phyloP scores from a whole-genome alignment of 257 asterid species.

The Solanum lycopersicoides region DNA sequence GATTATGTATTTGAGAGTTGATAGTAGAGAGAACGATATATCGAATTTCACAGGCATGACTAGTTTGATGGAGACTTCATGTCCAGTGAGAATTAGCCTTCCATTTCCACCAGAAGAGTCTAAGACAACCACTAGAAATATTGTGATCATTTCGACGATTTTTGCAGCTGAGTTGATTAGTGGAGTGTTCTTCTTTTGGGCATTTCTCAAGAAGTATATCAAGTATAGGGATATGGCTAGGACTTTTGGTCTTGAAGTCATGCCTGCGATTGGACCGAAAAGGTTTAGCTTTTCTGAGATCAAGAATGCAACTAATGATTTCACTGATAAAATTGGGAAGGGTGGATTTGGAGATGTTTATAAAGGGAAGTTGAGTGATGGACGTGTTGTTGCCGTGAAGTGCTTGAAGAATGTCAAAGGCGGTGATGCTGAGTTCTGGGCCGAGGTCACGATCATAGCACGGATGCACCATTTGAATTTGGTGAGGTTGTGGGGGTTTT shows the following conservation, averaged over 20 bases:
- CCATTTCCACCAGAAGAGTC: slow-evolving; percentile 58
- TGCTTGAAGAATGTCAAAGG: slow-evolving; percentile 41
- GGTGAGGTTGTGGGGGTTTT: slow-evolving; percentile 83
- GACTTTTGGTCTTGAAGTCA: slow-evolving; percentile 72
- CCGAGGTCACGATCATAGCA: slow-evolving; percentile 78
- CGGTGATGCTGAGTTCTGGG: slow-evolving; percentile 80
- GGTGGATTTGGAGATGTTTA: slow-evolving; percentile 81
- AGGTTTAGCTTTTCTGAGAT: slow-evolving; percentile 58
- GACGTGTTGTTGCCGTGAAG: slow-evolving; percentile 73
- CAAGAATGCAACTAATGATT: slow-evolving; percentile 49
- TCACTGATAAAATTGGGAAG: slow-evolving; percentile 48
- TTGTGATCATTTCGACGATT: slow-evolving; percentile 40
- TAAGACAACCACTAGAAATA: slow-evolving; percentile 46
- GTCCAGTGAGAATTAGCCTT: slow-evolving; percentile 60
- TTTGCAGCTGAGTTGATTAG: slow-evolving; percentile 71
- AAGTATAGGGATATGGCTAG: slow-evolving; percentile 90
- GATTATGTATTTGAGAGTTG: slow-evolving; percentile 58
- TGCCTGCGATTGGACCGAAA: slow-evolving; percentile 77
- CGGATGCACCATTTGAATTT: slow-evolving; percentile 89
- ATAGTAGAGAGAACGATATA: slow-evolving; percentile 30
- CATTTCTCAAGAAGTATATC: slow-evolving; percentile 61
- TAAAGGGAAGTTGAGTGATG: slow-evolving; percentile 62
- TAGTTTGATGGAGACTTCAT: slow-evolving; percentile 43
- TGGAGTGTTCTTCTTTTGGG: slow-evolving; percentile 71
- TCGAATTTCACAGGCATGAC: slow-evolving; percentile 57